Base-by-base conservation (phyloP, 176 grass and related monocot genomes). In the Aegilops tauschii region DNA sequence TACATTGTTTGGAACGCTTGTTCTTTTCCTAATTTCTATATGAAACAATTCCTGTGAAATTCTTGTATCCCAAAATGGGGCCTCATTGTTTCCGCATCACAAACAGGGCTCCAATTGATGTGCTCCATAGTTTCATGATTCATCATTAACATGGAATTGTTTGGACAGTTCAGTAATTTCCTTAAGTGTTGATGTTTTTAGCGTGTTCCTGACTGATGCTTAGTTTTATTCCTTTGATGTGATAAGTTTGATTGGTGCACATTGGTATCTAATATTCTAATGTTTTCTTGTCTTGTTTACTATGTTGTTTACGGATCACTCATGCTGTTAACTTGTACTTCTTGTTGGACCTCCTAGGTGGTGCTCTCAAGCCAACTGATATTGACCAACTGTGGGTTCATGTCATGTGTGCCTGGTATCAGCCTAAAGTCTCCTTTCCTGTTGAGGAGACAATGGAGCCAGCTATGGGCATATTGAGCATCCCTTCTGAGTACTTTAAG, bases 381-480 rank as follows among this genome's bases (percentile, higher is more conserved):
- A 73, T 96, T 89, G 90, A 92, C 70, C 78, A 89, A 84, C 79
- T 99, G 35, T 99, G 94, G 97, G 94, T 94, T 87, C 97, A 99
- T 90, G 45, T 99, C 52, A 96, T 90, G 78, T 99, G 97, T 77
- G 93, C 94, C 25, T 99, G 97, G 97, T 99, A 93, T 90, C 97
- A 94, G 78, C 97, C 94, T 74, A 90, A 93, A 87, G 92, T 96
- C 17, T 87, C 90, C 10, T 99, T 99, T 88, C 88, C 79, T 36
- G 76, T 91, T 88, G 92, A 90, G 14, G 78, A 91, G 56, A 93
- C 70, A 29, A 99, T 99, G 97, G 94, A 99, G 80, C 97, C 94
- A 86, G 97, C 97, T 78, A 78, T 88, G 73, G 94, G 92, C 31
- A 82, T 99, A 89, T 90, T 99, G 70, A 94, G 73, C 73, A 94